Evolutionary conservation across 495 filamentous ascomycete genomes (phyloP).

Genomic region (Paragyromitra xinjiangensis): DNA sequence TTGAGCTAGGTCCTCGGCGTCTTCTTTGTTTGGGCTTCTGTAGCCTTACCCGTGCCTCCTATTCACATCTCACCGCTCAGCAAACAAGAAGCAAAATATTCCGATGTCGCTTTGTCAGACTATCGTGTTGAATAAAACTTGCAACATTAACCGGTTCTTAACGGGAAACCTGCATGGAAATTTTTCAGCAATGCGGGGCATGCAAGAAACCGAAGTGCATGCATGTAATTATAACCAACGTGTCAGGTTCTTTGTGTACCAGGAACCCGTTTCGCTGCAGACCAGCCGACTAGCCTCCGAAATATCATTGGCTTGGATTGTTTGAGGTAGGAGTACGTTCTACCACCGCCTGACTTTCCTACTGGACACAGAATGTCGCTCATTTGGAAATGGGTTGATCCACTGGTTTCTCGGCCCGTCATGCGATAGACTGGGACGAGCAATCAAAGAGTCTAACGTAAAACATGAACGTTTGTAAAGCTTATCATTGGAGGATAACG

Average conservation of each 20-base stretch:
- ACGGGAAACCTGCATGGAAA: not conserved
- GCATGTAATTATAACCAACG: not conserved
- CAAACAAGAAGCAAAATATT: constrained; percentile 3
- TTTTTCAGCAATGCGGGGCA: not conserved
- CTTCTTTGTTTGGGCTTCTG: not conserved
- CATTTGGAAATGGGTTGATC: not conserved
- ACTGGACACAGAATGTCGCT: too few relatives aligned
- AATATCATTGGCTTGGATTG: not conserved
- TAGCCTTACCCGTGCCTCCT: not conserved
- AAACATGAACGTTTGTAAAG: not conserved
- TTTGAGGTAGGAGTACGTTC: not conserved
- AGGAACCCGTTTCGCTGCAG: not conserved
- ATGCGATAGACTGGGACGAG: not conserved
- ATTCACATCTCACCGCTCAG: not conserved
- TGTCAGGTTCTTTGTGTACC: not conserved
- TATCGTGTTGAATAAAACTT: not conserved
- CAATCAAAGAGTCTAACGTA: not conserved
- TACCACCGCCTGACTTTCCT: not conserved
- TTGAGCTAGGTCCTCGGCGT: not conserved
- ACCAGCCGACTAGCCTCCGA: not conserved
- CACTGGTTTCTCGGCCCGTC: not conserved
- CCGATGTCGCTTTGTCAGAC: not conserved
- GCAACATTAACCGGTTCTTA: not conserved
- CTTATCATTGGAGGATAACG: not conserved
- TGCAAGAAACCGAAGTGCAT: not conserved